These are phyloP conservation scores for Scenedesmus sp. DNA, from an alignment of 163 green algal species.

Conservation along the genomic window DNA sequence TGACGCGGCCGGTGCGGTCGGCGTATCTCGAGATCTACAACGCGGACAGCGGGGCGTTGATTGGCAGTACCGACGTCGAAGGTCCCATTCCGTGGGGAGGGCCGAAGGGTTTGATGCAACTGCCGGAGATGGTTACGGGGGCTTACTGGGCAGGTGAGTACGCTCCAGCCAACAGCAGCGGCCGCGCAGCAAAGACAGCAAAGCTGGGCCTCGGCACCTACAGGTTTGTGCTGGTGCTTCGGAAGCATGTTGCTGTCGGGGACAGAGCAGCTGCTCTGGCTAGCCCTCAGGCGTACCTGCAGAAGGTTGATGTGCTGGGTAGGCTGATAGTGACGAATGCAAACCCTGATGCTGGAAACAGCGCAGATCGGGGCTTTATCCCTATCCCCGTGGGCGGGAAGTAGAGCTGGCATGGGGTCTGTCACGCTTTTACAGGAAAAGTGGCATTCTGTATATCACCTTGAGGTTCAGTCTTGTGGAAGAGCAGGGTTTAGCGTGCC, in stretches of 20 bases:
- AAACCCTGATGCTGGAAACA: no score
- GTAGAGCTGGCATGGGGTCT: not conserved
- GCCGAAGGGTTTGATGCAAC: not conserved
- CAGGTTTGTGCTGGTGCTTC: conserved; percentile 3
- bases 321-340: not conserved
- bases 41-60: not conserved
- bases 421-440: no score
- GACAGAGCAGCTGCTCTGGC: not conserved
- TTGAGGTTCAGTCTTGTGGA: no score
- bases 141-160: conserved; percentile 12
- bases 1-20: conserved; percentile 7
- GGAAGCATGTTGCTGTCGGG: conserved; percentile 1
- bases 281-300: not conserved
- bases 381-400: not conserved
- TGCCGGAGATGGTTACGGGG: not conserved
- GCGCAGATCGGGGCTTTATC: not conserved
- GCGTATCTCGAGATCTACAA: conserved; percentile 23
- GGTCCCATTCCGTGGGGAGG: conserved; percentile 6
- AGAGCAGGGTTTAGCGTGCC: no score
- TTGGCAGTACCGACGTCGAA: not conserved
- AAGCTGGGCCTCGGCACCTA: conserved; percentile 2
- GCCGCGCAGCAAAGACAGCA: not conserved
- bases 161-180: not conserved
- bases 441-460: no score
- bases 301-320: conserved; percentile 18